phyloP scores from a whole-genome alignment of 2,329 filamentous ascomycete genomes.

The Talaromyces sp. region DNA sequence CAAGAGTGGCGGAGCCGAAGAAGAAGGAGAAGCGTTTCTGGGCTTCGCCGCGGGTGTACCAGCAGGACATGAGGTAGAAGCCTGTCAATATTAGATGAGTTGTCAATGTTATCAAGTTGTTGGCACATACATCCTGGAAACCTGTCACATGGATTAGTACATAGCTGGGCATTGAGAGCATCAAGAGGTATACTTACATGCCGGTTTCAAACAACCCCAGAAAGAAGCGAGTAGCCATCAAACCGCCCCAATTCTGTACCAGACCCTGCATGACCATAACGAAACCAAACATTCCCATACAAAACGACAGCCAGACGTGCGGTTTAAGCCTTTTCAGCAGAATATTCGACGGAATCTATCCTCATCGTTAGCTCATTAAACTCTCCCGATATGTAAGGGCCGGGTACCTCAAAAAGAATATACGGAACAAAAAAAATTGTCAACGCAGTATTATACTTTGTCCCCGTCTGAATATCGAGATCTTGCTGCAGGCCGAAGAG shows the following conservation, averaged over 20 bases:
- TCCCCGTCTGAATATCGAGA: constrained; percentile 54
- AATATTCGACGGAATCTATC: constrained; percentile 66
- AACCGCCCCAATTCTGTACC: constrained; percentile 71
- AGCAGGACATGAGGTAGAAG: constrained; percentile 71
- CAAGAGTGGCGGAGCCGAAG: constrained; percentile 69
- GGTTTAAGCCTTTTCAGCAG: constrained; percentile 67
- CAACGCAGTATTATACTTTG: constrained; percentile 70
- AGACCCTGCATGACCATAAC: constrained; percentile 65
- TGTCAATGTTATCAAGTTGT: not conserved
- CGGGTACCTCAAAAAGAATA: constrained; percentile 49
- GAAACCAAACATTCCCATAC: constrained; percentile 82
- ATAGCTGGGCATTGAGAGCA: not conserved
- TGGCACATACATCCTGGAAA: constrained; percentile 60
- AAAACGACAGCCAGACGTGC: constrained; percentile 70
- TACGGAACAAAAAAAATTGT: constrained; percentile 84
- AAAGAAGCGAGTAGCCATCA: constrained; percentile 81
- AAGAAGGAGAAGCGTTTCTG: constrained; percentile 94
- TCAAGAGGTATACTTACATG: constrained; percentile 45
- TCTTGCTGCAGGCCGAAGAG: constrained; percentile 65
- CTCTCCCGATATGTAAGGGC: too few species aligned
- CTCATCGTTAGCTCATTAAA: constrained; percentile 40
- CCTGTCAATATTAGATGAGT: constrained; percentile 25
- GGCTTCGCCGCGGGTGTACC: constrained; percentile 81
- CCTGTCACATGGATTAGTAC: not conserved
- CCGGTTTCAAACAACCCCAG: constrained; percentile 74